Evolutionary conservation across 805 yeast genomes (phyloP), one percentile per base, ranked within the genome.

Genomic region (Schwanniomyces yamadae): DNA sequence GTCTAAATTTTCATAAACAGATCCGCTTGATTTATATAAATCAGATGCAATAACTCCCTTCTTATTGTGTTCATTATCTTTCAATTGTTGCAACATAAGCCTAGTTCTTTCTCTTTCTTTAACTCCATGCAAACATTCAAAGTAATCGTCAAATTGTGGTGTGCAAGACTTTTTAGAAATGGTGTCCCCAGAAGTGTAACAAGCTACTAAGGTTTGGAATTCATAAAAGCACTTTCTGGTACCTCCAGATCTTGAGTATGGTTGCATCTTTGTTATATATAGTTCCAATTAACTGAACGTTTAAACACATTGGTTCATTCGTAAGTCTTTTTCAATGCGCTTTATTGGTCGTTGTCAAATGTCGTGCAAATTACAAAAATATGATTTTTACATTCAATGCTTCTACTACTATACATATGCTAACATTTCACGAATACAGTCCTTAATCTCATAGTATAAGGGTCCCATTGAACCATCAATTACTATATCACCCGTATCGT

Each of bases 381-480:
- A 4, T 16, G 17, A 15, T 27, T 16, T 16, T 16, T 16, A 16
- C 15, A 27, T 15, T 27, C n/a, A 8, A 27, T 16, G n/a, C 15
- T 13, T 14, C 17, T 16, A 11, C 11, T 13, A 25, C 46, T 60
- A 84, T 19, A 84, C 82, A 55, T 79, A 82, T 2, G 93, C 93
- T 44, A 85, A 61, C 87, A 84, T 80, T 26, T 71, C 77, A 40
- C 84, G 72, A 12, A 89, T 84, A 33, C 82, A 69, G 22, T 75
- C 75, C 54, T 88, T 80, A 6, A 89, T 89, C 39, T 79, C 73
- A 59, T 89, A 89, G 60, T 86, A 91, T 33, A 86, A 73, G 3
- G 74, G 73, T 4, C 89, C 80, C 2, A 84, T 77, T 6, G 74
- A 72, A 2, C 99, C 98, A 48, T 91, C 96, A 10, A 93, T 80